Conservation (phyloP, 108 stramenopile species). For the Nitzschia putrida region DNA sequence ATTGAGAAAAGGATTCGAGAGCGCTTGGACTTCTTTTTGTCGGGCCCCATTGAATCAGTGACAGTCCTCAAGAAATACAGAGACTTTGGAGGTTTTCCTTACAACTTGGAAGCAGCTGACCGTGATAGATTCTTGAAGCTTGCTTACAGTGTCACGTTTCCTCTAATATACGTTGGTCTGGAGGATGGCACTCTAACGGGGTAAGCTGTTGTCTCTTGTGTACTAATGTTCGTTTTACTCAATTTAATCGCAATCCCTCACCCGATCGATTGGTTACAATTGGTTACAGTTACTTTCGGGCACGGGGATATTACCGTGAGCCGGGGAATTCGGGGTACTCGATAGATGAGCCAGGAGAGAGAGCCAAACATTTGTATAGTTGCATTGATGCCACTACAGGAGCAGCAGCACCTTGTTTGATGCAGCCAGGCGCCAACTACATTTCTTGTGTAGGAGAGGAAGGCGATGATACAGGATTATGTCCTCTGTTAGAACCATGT, state of each 20-base stretch:
- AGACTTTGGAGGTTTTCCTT: constrained; percentile 28
- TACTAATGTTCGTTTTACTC: not conserved
- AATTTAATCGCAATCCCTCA: too few relatives aligned
- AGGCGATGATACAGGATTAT: constrained; percentile 14
- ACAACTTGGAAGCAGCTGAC: constrained; percentile 28
- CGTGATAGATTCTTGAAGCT: constrained; percentile 30
- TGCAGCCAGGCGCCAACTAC: constrained; percentile 15
- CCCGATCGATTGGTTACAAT: not conserved
- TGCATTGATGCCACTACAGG: constrained; percentile 29
- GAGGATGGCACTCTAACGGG: constrained; percentile 41
- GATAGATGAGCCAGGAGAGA: constrained; percentile 20
- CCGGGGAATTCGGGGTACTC: constrained; percentile 37
- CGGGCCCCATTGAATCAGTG: constrained; percentile 7
- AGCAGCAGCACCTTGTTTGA: constrained; percentile 14
- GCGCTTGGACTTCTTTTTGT: constrained; percentile 29
- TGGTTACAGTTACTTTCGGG: constrained; percentile 14
- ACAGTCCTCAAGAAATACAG: constrained; percentile 20
- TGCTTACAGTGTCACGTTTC: constrained; percentile 12
- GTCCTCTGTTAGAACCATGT: not conserved
- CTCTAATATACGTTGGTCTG: constrained; percentile 29
- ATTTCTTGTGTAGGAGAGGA: constrained; percentile 19
- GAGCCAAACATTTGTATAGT: constrained; percentile 25
- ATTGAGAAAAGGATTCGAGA: constrained; percentile 35
- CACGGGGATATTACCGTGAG: constrained; percentile 31
- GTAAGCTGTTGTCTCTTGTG: constrained; percentile 4